Conservation (phyloP, 805 yeast genomes). For the Monosporozyma aquatica region DNA sequence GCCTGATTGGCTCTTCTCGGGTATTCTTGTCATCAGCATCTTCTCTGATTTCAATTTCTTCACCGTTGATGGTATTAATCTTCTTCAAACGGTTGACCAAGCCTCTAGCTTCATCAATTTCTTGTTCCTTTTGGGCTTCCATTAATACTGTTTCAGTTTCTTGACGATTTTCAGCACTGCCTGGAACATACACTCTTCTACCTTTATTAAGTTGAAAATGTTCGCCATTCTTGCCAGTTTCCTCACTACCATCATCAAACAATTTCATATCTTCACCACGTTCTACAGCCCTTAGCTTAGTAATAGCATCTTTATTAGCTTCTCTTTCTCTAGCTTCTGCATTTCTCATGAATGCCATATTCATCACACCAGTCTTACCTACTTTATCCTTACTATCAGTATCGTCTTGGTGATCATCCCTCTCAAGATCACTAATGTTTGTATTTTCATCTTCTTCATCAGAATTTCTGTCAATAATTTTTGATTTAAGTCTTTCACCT, state of each 20-base stretch:
- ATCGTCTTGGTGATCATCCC: slow-evolving; percentile 36
- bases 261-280: slow-evolving; percentile 36
- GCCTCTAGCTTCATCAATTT: slow-evolving; percentile 42
- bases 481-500: slow-evolving; percentile 67
- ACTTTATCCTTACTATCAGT: slow-evolving; percentile 33
- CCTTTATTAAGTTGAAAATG: slow-evolving; percentile 58
- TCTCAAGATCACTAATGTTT: slow-evolving; percentile 42
- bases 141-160: slow-evolving; percentile 32
- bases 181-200: slow-evolving; percentile 71
- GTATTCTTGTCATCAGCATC: slow-evolving; percentile 4
- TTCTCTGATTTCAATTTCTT: slow-evolving; percentile 6
- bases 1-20: neutral
- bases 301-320: slow-evolving; percentile 47
- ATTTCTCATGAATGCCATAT: slow-evolving; percentile 91
- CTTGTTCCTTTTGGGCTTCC: slow-evolving; percentile 36
- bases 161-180: slow-evolving; percentile 21
- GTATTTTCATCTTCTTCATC: slow-evolving; percentile 37
- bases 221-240: slow-evolving; percentile 33
- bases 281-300: slow-evolving; percentile 42
- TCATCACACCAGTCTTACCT: slow-evolving; percentile 84
- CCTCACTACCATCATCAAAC: slow-evolving; percentile 26
- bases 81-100: slow-evolving; percentile 35
- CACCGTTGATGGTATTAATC: slow-evolving; percentile 6
- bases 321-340: slow-evolving; percentile 66
- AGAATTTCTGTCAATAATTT: slow-evolving; percentile 59